phyloP scores from a whole-genome alignment of 768 basidiomycete species.

The Cystofilobasidium capitatum region DNA sequence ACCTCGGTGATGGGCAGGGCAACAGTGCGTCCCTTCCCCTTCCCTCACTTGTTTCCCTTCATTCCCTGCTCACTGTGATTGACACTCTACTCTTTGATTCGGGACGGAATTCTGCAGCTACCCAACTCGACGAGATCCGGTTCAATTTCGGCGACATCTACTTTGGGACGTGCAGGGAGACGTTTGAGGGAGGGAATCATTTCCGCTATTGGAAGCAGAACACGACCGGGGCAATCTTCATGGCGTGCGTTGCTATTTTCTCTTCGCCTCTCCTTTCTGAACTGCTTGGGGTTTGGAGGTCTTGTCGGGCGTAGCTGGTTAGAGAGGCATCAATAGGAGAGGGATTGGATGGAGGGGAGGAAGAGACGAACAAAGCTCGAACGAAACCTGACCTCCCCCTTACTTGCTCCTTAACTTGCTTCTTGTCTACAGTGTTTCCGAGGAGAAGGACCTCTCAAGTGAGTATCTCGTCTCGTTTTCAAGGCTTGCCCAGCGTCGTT shows the following conservation, averaged over 20 bases:
- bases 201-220: constrained; percentile 52
- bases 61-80: background rate
- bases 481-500: background rate
- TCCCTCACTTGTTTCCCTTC: constrained; percentile 5
- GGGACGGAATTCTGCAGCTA: constrained; percentile 44
- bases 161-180: constrained; percentile 78
- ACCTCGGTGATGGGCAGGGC: constrained; percentile 77
- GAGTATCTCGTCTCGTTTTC: constrained; percentile 32
- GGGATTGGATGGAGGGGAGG: no score
- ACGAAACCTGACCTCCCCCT: background rate
- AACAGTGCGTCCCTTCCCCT: constrained; percentile 45
- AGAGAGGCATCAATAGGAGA: background rate
- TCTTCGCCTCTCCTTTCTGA: background rate
- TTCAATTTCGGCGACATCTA: constrained; percentile 72
- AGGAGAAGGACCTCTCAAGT: constrained; percentile 59
- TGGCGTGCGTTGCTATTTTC: constrained; percentile 29
- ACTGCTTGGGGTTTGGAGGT: background rate
- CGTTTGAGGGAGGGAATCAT: constrained; percentile 75
- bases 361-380: no score
- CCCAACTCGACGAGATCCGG: constrained; percentile 73
- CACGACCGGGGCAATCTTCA: constrained; percentile 33
- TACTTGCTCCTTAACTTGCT: background rate
- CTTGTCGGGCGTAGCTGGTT: background rate
- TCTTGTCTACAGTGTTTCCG: constrained; percentile 43
- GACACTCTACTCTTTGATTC: background rate